phyloP scores from a whole-genome alignment of 495 filamentous ascomycete species.

The Neurospora pannonica region DNA sequence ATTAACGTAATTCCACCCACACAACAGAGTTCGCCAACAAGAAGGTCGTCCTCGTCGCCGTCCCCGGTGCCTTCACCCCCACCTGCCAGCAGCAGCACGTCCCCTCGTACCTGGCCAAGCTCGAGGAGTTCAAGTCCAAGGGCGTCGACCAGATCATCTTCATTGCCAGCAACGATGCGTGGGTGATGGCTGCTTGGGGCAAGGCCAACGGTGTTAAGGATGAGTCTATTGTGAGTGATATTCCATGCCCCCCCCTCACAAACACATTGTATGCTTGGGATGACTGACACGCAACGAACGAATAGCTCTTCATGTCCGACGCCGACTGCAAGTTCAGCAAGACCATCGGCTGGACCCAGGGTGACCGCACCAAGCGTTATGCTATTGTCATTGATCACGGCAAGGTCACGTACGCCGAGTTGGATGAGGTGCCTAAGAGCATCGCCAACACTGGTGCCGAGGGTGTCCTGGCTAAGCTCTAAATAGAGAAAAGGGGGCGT shows the following conservation, averaged over 20 bases:
- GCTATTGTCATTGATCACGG: constrained; percentile 85
- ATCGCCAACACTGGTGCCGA: constrained; percentile 66
- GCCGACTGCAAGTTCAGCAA: constrained; percentile 67
- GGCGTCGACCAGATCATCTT: constrained; percentile 80
- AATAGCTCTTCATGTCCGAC: constrained; percentile 80
- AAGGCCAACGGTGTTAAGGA: constrained; percentile 82
- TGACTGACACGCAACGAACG: constrained; percentile 1
- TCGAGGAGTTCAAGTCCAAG: constrained; percentile 64
- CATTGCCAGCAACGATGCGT: constrained; percentile 84
- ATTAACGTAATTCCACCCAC: no score
- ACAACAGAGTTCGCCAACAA: constrained; percentile 65
- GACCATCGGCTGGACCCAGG: constrained; percentile 71
- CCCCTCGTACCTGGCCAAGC: constrained; percentile 71
- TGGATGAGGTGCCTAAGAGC: constrained; percentile 60
- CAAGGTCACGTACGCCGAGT: constrained; percentile 79
- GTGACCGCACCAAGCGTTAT: constrained; percentile 68
- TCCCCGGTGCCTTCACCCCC: constrained; percentile 93
- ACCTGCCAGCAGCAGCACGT: constrained; percentile 83
- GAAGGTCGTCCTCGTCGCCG: constrained; percentile 84
- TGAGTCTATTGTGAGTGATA: constrained; percentile 60
- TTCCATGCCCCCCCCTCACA: neutral
- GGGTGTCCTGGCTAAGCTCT: constrained; percentile 60
- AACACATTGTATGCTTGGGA: no score
- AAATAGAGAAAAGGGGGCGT: constrained; percentile 6
- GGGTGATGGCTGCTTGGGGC: constrained; percentile 90